Evolutionary conservation across 208 protist species (phyloP), one percentile per base, ranked within the genome.

Genomic region (Acanthamoeba castellanii): DNA sequence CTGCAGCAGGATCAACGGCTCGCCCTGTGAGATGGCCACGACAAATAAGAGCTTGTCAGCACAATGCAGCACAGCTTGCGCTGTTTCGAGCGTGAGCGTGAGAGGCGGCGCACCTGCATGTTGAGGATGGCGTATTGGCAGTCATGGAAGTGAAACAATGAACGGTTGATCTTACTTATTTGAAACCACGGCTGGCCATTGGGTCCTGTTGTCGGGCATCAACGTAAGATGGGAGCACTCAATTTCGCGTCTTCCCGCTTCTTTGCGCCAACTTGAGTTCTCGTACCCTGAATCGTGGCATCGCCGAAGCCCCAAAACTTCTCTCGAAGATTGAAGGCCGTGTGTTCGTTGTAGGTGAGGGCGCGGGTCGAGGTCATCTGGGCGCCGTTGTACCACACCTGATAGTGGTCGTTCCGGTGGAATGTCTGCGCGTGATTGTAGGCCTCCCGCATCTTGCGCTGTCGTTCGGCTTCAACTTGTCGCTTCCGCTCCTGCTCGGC

Each of bases 261-360:
- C 30, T 11, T 76, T 13, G 22, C 57, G 57, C 14, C 61, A n/a
- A 68, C 27, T 30, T 6, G 61, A 7, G 59, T 27, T 25, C 16
- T 7, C 30, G 25, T 45, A 89, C 82, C 82, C 50, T 66, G 64
- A 8, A 89, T 89, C 16, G 82, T 89, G 82, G 82, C 82, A 30
- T 89, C 82, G 25, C 82, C 82, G 14, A 52, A 89, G 34, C 82
- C 82, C 82, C 82, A 89, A 0, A 89, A 89, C 82, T 89, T 89
- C 30, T 89, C 82, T 27, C 82, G 82, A 14, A 89, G 50, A 45
- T 89, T 89, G 82, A 89, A 89, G 27, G 30, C 82, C 20, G 9
- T 89, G 52, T 0, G 30, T 16, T 89, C 30, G 42, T 89, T 66
- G 50, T 89, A 89, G 82, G 82, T 89, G 45, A 89, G 82, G 34